Evolutionary conservation across 768 basidiomycete genomes (phyloP).

Genomic region (Lactarius hengduanensis): DNA sequence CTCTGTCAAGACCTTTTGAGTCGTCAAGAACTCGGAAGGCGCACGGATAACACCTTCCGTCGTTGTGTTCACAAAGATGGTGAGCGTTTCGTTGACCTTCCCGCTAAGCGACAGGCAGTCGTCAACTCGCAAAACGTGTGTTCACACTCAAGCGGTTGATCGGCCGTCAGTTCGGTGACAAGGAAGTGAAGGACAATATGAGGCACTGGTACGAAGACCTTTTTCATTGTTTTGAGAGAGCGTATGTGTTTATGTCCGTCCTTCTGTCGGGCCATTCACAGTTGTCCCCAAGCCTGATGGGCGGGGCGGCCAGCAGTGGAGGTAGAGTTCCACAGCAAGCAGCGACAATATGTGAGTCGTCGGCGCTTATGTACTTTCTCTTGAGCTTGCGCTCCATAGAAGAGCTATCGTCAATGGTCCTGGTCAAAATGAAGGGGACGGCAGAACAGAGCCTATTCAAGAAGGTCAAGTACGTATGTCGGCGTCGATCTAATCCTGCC

Average conservation of each 20-base stretch:
- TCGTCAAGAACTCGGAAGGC: slow-evolving; percentile 97
- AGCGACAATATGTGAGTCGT: slow-evolving; percentile 67
- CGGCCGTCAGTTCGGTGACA: slow-evolving; percentile 89
- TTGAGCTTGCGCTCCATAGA: slow-evolving; percentile 46
- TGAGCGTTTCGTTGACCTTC: slow-evolving; percentile 93
- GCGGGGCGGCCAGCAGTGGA: slow-evolving; percentile 72
- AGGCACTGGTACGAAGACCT: slow-evolving; percentile 63
- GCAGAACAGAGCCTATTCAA: slow-evolving; percentile 92
- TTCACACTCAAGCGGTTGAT: slow-evolving; percentile 94
- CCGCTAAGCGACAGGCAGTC: slow-evolving; percentile 95
- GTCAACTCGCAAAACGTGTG: slow-evolving; percentile 94
- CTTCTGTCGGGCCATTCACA: slow-evolving; percentile 66
- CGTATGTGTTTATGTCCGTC: not conserved
- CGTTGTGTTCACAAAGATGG: slow-evolving; percentile 97
- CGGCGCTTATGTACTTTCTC: not conserved
- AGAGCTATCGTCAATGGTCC: slow-evolving; percentile 84
- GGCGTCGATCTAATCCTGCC: not conserved
- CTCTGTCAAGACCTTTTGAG: slow-evolving; percentile 83
- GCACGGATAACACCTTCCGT: slow-evolving; percentile 97
- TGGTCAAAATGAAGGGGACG: slow-evolving; percentile 93
- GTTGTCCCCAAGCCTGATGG: slow-evolving; percentile 71
- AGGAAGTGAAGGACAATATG: slow-evolving; percentile 90
- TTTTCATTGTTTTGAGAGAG: not conserved
- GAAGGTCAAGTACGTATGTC: slow-evolving; percentile 78
- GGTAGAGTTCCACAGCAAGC: slow-evolving; percentile 85